Conservation (phyloP, 2,329 filamentous ascomycete species). For the Pseudocercospora fuligena region DNA sequence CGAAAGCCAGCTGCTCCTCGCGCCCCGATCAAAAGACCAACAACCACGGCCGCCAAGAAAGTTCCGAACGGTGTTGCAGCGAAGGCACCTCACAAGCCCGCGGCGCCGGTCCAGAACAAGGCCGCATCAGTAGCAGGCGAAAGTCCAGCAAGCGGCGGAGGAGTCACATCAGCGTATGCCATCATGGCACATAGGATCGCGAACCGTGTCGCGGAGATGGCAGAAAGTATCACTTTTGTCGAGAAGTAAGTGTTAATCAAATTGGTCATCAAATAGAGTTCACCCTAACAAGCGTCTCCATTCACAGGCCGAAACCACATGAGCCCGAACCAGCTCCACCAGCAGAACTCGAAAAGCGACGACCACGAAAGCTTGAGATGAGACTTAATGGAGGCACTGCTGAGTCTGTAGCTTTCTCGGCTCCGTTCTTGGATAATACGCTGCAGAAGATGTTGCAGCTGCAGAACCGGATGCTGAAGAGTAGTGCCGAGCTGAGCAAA, state of each 20-base stretch:
- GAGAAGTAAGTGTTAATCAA: conserved; percentile 44
- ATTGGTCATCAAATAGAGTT: conserved; percentile 6
- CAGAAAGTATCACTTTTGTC: conserved; percentile 58
- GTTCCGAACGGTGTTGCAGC: conserved; percentile 27
- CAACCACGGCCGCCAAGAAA: conserved; percentile 19
- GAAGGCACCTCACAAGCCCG: conserved; percentile 29
- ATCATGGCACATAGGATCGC: conserved; percentile 58
- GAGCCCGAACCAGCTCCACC: conserved; percentile 28
- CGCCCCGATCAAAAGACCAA: conserved; percentile 25
- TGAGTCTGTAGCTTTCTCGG: conserved; percentile 54
- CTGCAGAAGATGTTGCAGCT: conserved; percentile 55
- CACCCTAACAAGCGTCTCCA: conserved; percentile 11
- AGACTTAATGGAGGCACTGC: conserved; percentile 45
- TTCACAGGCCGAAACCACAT: conserved; percentile 31
- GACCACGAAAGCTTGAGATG: conserved; percentile 57
- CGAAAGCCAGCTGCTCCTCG: conserved; percentile 32
- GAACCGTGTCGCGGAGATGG: conserved; percentile 58
- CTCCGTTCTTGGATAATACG: conserved; percentile 59
- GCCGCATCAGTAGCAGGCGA: conserved; percentile 42
- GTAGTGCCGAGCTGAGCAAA: conserved; percentile 52
- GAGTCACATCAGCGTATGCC: conserved; percentile 51
- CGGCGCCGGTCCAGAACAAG: conserved; percentile 38
- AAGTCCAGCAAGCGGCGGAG: conserved; percentile 31
- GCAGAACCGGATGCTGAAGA: conserved; percentile 56
- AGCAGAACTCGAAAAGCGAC: conserved; percentile 44